Conservation (phyloP, 768 basidiomycete species). For the Psilocybe subaeruginosa region DNA sequence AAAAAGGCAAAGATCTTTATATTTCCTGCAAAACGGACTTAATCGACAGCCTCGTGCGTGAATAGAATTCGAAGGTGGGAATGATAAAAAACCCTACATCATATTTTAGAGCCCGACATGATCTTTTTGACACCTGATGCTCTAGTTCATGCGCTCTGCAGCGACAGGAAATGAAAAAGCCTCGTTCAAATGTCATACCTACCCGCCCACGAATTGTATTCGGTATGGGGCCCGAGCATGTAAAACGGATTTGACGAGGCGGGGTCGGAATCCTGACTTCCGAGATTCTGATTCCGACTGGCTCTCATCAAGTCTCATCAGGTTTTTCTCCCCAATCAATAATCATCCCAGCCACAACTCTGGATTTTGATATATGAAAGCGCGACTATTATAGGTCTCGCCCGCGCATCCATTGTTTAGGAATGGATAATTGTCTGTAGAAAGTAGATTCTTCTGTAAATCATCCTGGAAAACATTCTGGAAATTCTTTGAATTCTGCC, state of each 20-base stretch:
- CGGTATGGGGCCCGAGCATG: not conserved
- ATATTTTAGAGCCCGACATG: not conserved
- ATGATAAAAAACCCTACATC: not conserved
- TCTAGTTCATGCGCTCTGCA: not conserved
- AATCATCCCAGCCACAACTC: not conserved
- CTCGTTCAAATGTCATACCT: not conserved
- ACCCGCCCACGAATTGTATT: not conserved
- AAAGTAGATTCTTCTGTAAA: not conserved
- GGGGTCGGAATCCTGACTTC: not conserved
- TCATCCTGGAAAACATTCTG: not conserved
- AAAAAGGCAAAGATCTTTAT: not conserved
- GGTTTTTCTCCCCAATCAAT: not conserved
- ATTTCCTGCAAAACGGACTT: constrained; percentile 1
- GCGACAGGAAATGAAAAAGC: not conserved
- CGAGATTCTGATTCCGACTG: not conserved
- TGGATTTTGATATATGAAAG: not conserved
- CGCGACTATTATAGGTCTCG: not conserved
- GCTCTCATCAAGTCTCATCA: not conserved
- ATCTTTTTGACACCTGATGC: constrained; percentile 4
- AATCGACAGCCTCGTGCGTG: not conserved
- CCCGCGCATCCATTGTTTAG: not conserved
- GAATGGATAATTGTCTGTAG: not conserved
- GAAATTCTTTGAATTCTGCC: not conserved
- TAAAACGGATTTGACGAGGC: not conserved
- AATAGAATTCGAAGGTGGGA: constrained; percentile 2